Conservation (phyloP, 495 filamentous ascomycete species). For the Trichoderma parareesei region DNA sequence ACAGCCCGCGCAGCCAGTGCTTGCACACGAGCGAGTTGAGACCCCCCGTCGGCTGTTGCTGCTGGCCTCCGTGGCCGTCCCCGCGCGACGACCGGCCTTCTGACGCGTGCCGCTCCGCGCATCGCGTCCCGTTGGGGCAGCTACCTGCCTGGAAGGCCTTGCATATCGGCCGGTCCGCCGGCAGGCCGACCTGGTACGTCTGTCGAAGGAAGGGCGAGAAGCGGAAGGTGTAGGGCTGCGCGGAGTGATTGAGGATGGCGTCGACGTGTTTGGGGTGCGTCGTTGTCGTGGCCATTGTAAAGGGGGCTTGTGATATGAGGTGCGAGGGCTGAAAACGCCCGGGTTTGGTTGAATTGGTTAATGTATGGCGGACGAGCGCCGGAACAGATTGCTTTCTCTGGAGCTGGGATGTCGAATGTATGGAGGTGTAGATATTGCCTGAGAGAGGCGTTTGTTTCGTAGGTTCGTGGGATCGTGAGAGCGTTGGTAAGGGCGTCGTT, state of each 20-base stretch:
- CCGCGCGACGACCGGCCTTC: conserved; percentile 7
- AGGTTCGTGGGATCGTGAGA: background rate
- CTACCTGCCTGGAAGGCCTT: conserved; percentile 64
- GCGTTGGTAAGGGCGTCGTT: too few species aligned
- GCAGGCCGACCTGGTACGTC: conserved; percentile 69
- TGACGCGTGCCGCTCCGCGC: conserved; percentile 51
- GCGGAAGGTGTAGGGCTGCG: conserved; percentile 57
- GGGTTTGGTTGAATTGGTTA: background rate
- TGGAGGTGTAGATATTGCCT: background rate
- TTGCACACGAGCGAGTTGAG: conserved; percentile 84
- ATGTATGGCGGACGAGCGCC: too few species aligned
- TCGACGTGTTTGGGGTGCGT: conserved; percentile 21
- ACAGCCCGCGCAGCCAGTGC: conserved; percentile 94
- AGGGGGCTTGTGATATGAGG: background rate
- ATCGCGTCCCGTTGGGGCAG: conserved; percentile 69
- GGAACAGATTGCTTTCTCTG: too few species aligned
- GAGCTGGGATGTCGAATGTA: too few species aligned
- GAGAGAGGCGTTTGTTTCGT: background rate
- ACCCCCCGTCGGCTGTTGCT: conserved; percentile 21
- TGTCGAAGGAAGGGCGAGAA: conserved; percentile 67
- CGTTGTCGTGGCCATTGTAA: conserved; percentile 21
- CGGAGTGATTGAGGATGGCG: conserved; percentile 42
- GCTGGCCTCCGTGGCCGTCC: background rate
- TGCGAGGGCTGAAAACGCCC: background rate
- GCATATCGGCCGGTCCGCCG: conserved; percentile 66